Conservation (phyloP, 140 eudicot genomes). For the Flaveria floridana region DNA sequence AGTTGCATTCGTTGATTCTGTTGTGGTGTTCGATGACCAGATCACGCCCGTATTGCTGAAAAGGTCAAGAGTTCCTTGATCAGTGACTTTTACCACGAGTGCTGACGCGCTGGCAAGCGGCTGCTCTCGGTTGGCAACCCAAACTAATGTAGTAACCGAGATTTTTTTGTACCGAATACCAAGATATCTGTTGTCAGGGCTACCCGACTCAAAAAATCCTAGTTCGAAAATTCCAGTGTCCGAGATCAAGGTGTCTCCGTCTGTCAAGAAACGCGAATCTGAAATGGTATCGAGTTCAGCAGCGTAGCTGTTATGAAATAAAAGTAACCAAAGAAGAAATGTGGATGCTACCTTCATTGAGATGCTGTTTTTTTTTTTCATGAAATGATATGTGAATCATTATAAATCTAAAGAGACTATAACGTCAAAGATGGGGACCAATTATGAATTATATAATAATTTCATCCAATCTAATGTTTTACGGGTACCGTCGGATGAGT, state of each 20-base stretch:
- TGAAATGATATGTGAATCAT: background rate
- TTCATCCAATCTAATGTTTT: background rate
- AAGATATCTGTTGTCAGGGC: constrained; percentile 19
- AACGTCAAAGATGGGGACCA: background rate
- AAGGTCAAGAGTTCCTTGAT: constrained; percentile 27
- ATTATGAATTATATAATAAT: background rate
- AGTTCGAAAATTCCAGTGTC: constrained; percentile 32
- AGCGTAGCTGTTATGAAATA: background rate
- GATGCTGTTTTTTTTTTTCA: background rate
- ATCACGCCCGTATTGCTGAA: constrained; percentile 19
- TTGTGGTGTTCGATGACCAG: constrained; percentile 37
- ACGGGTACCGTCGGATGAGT: background rate
- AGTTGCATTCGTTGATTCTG: constrained; percentile 9
- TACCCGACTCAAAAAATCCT: constrained; percentile 33
- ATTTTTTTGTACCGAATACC: constrained; percentile 39
- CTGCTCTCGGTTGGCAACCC: constrained; percentile 47
- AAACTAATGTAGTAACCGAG: constrained; percentile 24
- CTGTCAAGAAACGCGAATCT: constrained; percentile 14
- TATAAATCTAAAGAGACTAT: background rate
- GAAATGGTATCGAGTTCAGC: constrained; percentile 21
- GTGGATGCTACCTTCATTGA: background rate
- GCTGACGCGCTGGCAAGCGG: constrained; percentile 26
- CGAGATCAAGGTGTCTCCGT: constrained; percentile 33
- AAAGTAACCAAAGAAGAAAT: background rate
- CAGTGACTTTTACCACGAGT: constrained; percentile 23